Base-by-base conservation (phyloP, 1,284 basidiomycete species). In the Ganoderma sinense region DNA sequence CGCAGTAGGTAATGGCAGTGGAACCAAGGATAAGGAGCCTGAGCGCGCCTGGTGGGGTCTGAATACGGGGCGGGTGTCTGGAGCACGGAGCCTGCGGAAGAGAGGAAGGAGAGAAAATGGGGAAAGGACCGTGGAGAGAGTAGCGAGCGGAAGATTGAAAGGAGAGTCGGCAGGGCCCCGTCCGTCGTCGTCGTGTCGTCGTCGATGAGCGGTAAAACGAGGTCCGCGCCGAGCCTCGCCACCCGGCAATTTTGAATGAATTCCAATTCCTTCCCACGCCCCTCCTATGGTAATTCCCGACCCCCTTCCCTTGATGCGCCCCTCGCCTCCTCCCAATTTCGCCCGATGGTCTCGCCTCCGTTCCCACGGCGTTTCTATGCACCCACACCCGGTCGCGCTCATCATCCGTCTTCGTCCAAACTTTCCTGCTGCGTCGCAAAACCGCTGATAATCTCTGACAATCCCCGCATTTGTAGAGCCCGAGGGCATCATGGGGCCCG, bases 1-100 rank as follows among this genome's bases (percentile, higher is more conserved):
- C 14, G 43, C 62, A 29, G 75, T 74, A 73, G 72, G 75, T n/a
- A 67, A 76, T 73, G 74, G 72, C 68, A 59, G 74, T 70, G 55
- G 63, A 26, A 40, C 59, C 39, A n/a, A 39, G 59, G n/a, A 51
- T n/a, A 36, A 33, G 36, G 62, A 64, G n/a, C n/a, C n/a, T n/a
- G n/a, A n/a, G 64, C 43, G 69, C 62, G 68, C 58, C 55, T 41
- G 72, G 66, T 58, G 64, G 41, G 41, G 62, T 67, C 56, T 45
- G 68, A 26, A 26, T 26, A 11, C 23, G 48, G 45, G 41, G 51
- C 20, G 66, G 41, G 61, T 29, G 62, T 43, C 39, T 62, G 63
- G 33, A 20, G 67, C 48, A 31, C 23, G 63, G n/a, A 51, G 59
- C n/a, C 51, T 23, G 55, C 40, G 64, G 29, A 31, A 31, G 51